Evolutionary conservation across 148 eudicot genomes (phyloP).

Genomic region (Amaranthus palmeri): DNA sequence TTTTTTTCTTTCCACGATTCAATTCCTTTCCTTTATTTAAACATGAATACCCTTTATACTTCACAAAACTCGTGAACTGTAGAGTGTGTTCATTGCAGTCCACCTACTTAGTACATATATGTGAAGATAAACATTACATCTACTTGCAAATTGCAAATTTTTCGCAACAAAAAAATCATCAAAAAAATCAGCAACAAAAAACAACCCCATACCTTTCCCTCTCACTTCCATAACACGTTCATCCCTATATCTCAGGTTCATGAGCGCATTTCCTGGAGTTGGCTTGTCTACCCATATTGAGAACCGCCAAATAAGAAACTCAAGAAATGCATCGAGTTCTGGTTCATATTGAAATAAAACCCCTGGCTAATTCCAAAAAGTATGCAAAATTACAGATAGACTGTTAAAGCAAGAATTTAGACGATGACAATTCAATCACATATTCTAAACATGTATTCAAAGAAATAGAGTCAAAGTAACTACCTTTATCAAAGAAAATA

Average conservation of each 20-base stretch:
- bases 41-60: too few relatives aligned
- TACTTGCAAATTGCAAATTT: too few relatives aligned
- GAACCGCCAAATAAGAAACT: conserved; percentile 94
- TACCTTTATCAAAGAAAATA: conserved; percentile 91
- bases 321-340: conserved; percentile 97
- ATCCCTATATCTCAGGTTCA: conserved; percentile 96
- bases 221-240: conserved; percentile 63
- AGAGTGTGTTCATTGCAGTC: too few relatives aligned
- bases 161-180: too few relatives aligned
- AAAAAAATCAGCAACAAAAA: background rate
- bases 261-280: conserved; percentile 88
- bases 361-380: conserved; percentile 94
- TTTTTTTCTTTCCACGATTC: too few relatives aligned
- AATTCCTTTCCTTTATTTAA: too few relatives aligned
- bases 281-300: conserved; percentile 99
- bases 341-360: conserved; percentile 92
- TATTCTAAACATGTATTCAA: background rate
- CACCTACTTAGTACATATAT: too few relatives aligned
- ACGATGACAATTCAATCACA: conserved; percentile 1
- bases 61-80: too few relatives aligned
- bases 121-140: too few relatives aligned
- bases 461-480: conserved; percentile 12
- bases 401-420: background rate
- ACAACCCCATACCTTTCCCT: conserved; percentile 60
- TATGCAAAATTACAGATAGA: conserved; percentile 12